Evolutionary conservation across 805 yeast species (phyloP), one percentile per base, ranked within the genome.

Genomic region (Candida tallmaniae): DNA sequence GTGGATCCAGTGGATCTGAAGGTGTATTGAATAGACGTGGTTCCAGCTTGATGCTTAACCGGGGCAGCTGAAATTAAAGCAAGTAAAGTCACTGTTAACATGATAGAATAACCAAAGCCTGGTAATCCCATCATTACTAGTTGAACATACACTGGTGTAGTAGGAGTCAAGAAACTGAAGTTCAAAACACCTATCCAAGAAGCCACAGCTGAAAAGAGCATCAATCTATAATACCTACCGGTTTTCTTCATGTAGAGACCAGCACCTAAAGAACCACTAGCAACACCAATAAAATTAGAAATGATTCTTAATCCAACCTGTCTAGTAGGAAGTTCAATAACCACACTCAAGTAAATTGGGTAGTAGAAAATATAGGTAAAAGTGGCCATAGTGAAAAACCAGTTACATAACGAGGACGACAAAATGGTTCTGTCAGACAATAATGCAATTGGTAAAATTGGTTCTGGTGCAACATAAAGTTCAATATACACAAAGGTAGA

Each of bases 1-100:
- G 93, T 83, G n/a, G 90, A 81, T 0, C 95, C 95, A 1, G 88
- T 80, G 7, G 90, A 80, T 50, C 95, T 70, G 64, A 83, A 86
- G 0, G 89, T 88, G 54, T 89, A 88, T 51, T 86, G 95, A 38
- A 89, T 83, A 0, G 95, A 84, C 0, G 96, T 88, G 2, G 90
- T 82, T 14, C 87, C 73, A 1, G 96, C 95, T 56, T 86, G 95
- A 49, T 69, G 73, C 34, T 73, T 69, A 15, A 65, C 56, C 7
- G 83, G 79, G 2, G 82, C 93, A 2, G 93, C 75, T 0, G 93
- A 80, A 35, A 86, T 82, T 57, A 86, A 68, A 0, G 94, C 83
- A 23, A 85, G 58, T 31, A 86, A 61, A 0, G 89, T 78, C 2
- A 83, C 75, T 0, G 95, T 85, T 41, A 85, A 65, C 54, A 78